Conservation (phyloP, 2,329 filamentous ascomycete species). For the Curvularia spicifera region DNA sequence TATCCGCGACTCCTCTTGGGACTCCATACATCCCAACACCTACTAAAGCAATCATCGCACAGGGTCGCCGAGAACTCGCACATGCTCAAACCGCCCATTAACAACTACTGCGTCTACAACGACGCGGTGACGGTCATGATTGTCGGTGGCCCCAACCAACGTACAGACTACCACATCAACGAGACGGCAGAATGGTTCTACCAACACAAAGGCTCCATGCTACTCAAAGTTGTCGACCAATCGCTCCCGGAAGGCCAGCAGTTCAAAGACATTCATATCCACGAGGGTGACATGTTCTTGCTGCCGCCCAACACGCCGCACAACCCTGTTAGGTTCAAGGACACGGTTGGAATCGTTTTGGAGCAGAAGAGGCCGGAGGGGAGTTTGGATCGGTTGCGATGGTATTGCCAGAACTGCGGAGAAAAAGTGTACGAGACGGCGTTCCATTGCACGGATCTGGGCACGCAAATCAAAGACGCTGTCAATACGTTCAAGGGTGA, state of each 20-base stretch:
- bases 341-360: slow-evolving; percentile 92
- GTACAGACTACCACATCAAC: slow-evolving; percentile 99
- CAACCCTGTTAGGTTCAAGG: slow-evolving; percentile 89
- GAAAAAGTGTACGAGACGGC: slow-evolving; percentile 81
- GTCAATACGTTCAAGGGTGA: slow-evolving; percentile 81
- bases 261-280: slow-evolving; percentile 86
- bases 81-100: slow-evolving; percentile 89
- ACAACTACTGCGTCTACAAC: slow-evolving; percentile 97
- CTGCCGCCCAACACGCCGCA: slow-evolving; percentile 94
- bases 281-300: slow-evolving; percentile 92
- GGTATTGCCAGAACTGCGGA: slow-evolving; percentile 81
- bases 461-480: slow-evolving; percentile 91
- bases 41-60: not conserved
- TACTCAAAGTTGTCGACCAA: slow-evolving; percentile 84
- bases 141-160: slow-evolving; percentile 92
- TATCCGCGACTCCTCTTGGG: too few species aligned
- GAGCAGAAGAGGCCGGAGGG: slow-evolving; percentile 79
- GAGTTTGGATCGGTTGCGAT: slow-evolving; percentile 79
- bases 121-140: slow-evolving; percentile 86
- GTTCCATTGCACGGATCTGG: slow-evolving; percentile 89
- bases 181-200: slow-evolving; percentile 97
- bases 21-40: not conserved
- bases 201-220: slow-evolving; percentile 91
- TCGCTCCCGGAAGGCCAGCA: slow-evolving; percentile 43
- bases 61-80: slow-evolving; percentile 94